phyloP scores from a whole-genome alignment of 129 eudicot species.

The Tagetes patula region DNA sequence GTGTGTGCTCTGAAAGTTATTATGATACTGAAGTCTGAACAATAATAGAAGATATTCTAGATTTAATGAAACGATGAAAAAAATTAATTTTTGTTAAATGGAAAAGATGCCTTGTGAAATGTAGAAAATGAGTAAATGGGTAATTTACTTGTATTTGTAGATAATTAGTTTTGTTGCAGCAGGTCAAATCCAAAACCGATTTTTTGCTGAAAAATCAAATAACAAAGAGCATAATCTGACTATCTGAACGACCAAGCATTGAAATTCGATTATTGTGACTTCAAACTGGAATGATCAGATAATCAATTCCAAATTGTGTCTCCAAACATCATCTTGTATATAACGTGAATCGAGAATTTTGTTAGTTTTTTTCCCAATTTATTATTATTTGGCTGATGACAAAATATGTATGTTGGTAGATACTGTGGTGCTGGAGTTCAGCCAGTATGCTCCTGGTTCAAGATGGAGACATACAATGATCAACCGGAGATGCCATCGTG shows the following conservation, averaged over 20 bases:
- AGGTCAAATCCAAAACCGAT: background rate
- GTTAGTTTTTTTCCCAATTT: background rate
- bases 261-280: background rate
- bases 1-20: no score
- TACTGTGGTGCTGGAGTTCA: slow-evolving; percentile 63
- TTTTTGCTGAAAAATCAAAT: background rate
- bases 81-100: background rate
- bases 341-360: background rate
- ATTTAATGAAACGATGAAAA: background rate
- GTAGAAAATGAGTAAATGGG: background rate
- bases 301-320: background rate
- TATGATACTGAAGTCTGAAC: no score
- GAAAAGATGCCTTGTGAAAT: background rate
- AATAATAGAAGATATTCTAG: background rate
- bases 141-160: background rate
- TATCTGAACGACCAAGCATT: background rate
- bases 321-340: background rate
- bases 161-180: background rate
- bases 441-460: slow-evolving; percentile 71
- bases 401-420: slow-evolving; percentile 40
- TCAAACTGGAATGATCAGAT: background rate
- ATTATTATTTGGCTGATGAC: background rate
- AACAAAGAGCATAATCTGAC: background rate
- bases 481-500: slow-evolving; percentile 58
- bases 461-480: slow-evolving; percentile 67